A percentile compares a stretch with the other conserved stretches of the same genome.
phyloP scores from a whole-genome alignment of 148 eudicot genomes.

The Dianthus caryophyllus region DNA sequence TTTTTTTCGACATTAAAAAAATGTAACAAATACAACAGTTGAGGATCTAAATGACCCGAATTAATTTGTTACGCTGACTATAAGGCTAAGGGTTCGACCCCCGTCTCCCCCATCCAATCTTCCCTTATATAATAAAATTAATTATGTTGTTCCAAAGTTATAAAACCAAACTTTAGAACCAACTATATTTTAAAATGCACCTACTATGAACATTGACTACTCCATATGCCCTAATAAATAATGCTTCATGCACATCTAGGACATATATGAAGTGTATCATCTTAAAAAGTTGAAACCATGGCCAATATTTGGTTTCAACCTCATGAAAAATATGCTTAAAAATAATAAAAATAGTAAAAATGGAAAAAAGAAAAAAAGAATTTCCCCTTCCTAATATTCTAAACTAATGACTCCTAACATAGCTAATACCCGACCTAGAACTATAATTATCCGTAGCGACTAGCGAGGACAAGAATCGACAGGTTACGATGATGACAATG shows the following conservation, averaged over 20 bases:
- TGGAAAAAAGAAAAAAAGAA: conserved; percentile 12
- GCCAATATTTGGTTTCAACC: conserved; percentile 39
- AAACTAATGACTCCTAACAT: conserved; percentile 25
- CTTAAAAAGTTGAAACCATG: conserved; percentile 30
- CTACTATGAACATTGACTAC: conserved; percentile 40
- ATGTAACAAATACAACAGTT: conserved; percentile 26
- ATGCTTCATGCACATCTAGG: conserved; percentile 38
- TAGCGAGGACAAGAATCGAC: not conserved
- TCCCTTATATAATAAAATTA: conserved; percentile 22
- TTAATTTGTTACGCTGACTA: conserved; percentile 22
- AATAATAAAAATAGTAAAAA: no score
- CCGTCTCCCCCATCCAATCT: conserved; percentile 25
- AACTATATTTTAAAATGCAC: conserved; percentile 22
- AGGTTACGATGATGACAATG: not conserved
- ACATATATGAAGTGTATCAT: conserved; percentile 17
- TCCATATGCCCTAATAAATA: conserved; percentile 32
- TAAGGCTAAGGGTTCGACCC: conserved; percentile 24
- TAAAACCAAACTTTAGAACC: conserved; percentile 50
- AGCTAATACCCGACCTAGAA: conserved; percentile 19
- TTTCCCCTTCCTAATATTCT: conserved; percentile 20
- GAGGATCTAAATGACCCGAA: conserved; percentile 24
- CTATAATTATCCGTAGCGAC: conserved; percentile 1
- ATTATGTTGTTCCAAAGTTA: conserved; percentile 34
- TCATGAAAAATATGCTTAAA: conserved; percentile 19
- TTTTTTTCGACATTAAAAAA: conserved; percentile 11